Percentiles rank a stretch among this genome's conserved stretches.
Evolutionary conservation across 2,329 filamentous ascomycete species (phyloP).

Genomic region (Aspergillus pseudoviridinutans): DNA sequence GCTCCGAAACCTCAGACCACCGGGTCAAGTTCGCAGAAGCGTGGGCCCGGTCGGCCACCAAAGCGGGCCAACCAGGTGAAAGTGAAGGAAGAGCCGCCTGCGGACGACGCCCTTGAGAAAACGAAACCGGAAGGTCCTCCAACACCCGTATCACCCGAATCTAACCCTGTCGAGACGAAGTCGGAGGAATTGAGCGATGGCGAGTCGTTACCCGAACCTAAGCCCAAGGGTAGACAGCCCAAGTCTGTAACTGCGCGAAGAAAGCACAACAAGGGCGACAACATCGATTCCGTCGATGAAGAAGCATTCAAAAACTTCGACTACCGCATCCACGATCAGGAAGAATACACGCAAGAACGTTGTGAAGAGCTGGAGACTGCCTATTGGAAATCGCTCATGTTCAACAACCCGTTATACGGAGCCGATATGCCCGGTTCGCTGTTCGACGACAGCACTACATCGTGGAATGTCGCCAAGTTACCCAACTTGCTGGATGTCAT

Average conservation of each 20-base stretch:
- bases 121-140: constrained; percentile 46
- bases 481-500: constrained; percentile 91
- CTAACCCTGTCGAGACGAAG: constrained; percentile 52
- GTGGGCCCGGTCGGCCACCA: constrained; percentile 40
- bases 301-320: constrained; percentile 87
- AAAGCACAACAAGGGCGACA: constrained; percentile 78
- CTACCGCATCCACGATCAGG: constrained; percentile 76
- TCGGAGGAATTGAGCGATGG: constrained; percentile 51
- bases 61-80: constrained; percentile 37
- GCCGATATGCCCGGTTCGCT: constrained; percentile 95
- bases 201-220: constrained; percentile 37
- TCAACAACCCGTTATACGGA: constrained; percentile 90
- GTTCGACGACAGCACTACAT: constrained; percentile 75
- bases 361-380: constrained; percentile 91
- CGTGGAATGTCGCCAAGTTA: constrained; percentile 93
- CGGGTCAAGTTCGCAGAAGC: constrained; percentile 43
- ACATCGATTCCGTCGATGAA: constrained; percentile 77
- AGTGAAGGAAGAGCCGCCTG: constrained; percentile 34
- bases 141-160: constrained; percentile 51
- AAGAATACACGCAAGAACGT: constrained; percentile 84
- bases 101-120: constrained; percentile 35
- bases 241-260: constrained; percentile 80
- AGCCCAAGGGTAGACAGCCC: constrained; percentile 54
- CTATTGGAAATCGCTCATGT: constrained; percentile 97
- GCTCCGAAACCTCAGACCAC: constrained; percentile 30